Percentiles rank a stretch among this genome's conserved stretches.
These are phyloP conservation scores for Darksidea phi DNA, from an alignment of 495 filamentous ascomycete species.

Conservation along the genomic window DNA sequence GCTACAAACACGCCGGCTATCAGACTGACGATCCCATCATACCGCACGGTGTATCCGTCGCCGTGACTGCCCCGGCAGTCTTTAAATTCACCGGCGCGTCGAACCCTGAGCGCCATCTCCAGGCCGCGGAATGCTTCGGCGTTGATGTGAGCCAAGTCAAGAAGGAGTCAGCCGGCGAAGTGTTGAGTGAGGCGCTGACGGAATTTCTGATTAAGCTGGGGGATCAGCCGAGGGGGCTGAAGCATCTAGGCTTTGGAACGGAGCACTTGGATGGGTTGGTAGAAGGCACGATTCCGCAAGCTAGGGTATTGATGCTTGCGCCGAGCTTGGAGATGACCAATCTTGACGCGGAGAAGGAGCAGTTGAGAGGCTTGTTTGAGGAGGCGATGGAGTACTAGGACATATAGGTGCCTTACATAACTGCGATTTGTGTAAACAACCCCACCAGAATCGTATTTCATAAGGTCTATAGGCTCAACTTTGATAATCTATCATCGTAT, in stretches of 20 bases:
- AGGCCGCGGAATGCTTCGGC: conserved; percentile 86
- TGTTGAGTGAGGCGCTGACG: conserved; percentile 75
- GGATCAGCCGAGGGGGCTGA: conserved; percentile 85
- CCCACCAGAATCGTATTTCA: too few species aligned
- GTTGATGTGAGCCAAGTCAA: conserved; percentile 84
- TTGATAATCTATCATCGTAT: too few species aligned
- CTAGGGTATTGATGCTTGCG: conserved; percentile 85
- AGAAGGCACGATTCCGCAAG: conserved; percentile 91
- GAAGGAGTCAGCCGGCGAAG: conserved; percentile 80
- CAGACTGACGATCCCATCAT: conserved; percentile 72
- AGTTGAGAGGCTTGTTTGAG: conserved; percentile 63
- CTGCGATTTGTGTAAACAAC: too few species aligned
- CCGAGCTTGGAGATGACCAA: conserved; percentile 69
- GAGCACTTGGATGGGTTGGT: conserved; percentile 77
- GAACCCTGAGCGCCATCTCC: conserved; percentile 87
- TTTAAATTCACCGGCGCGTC: conserved; percentile 89
- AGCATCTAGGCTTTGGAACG: conserved; percentile 72
- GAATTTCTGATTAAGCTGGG: conserved; percentile 79
- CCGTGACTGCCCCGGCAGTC: conserved; percentile 89
- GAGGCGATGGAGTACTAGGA: conserved; percentile 61
- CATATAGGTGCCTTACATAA: too few species aligned
- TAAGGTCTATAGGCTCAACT: too few species aligned
- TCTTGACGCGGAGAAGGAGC: conserved; percentile 65
- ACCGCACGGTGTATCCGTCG: conserved; percentile 92
- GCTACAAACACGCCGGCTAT: conserved; percentile 85